A percentile compares a stretch with the other conserved stretches of the same genome.
Evolutionary conservation across 2,329 filamentous ascomycete species (phyloP).

Genomic region (Verticillium alfalfae): DNA sequence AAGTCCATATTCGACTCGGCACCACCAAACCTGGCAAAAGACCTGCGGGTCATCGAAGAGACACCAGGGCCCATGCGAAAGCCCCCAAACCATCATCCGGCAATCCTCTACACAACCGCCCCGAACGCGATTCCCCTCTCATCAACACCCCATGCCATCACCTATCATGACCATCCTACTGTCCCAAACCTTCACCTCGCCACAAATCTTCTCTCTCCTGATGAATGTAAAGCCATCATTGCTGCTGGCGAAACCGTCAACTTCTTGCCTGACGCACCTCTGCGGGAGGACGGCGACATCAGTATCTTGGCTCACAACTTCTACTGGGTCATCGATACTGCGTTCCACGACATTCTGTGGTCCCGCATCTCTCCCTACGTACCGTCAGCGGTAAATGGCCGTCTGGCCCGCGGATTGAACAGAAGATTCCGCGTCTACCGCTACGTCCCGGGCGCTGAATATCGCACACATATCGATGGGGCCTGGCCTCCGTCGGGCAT

Average conservation of each 20-base stretch:
- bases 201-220: conserved; percentile 51
- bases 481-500: conserved; percentile 70
- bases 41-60: conserved; percentile 55
- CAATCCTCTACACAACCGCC: conserved; percentile 57
- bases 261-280: conserved; percentile 62
- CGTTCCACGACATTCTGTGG: conserved; percentile 61
- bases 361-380: conserved; percentile 53
- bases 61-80: conserved; percentile 56
- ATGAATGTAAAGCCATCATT: conserved; percentile 62
- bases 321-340: conserved; percentile 63
- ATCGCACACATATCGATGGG: conserved; percentile 65
- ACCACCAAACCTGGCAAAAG: conserved; percentile 26
- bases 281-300: conserved; percentile 59
- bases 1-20: conserved; percentile 42
- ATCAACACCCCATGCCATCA: conserved; percentile 35
- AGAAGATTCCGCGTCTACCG: conserved; percentile 66
- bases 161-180: conserved; percentile 52
- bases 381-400: conserved; percentile 48
- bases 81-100: conserved; percentile 62
- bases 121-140: conserved; percentile 51
- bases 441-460: conserved; percentile 68
- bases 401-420: conserved; percentile 57
- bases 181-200: conserved; percentile 59
- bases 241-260: conserved; percentile 59
- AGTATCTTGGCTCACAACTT: conserved; percentile 68